phyloP scores from a whole-genome alignment of 23 red algal species.

The Gracilaria vermiculophylla region DNA sequence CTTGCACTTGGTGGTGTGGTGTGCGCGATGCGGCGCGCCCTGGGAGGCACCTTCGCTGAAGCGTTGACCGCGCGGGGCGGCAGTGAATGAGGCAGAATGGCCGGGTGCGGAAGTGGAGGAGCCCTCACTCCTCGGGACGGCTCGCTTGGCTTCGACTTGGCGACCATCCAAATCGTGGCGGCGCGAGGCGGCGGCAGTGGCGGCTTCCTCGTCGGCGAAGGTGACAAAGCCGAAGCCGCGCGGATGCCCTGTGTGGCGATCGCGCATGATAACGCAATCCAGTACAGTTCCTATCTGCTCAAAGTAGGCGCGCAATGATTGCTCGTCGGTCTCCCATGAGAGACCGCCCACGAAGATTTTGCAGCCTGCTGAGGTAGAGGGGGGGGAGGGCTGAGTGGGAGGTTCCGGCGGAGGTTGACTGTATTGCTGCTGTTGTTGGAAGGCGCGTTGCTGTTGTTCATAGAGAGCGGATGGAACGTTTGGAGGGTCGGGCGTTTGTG shows the following conservation, averaged over 20 bases:
- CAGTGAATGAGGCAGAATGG: neutral
- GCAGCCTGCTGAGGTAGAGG: slow-evolving; percentile 2
- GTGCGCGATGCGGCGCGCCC: slow-evolving; percentile 32
- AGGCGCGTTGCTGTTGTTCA: slow-evolving; percentile 30
- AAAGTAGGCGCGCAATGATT: slow-evolving; percentile 89
- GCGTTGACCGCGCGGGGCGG: neutral
- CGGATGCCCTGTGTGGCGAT: slow-evolving; percentile 88
- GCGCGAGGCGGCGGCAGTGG: slow-evolving; percentile 62
- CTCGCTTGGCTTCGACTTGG: slow-evolving; percentile 93
- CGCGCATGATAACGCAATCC: slow-evolving; percentile 94
- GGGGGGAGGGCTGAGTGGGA: neutral
- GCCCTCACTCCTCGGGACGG: slow-evolving; percentile 79
- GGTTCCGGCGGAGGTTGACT: neutral
- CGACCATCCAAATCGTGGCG: slow-evolving; percentile 93
- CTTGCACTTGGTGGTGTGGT: slow-evolving; percentile 67
- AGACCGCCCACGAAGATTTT: slow-evolving; percentile 98
- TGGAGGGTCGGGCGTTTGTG: slow-evolving; percentile 3
- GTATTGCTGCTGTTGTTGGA: slow-evolving; percentile 24
- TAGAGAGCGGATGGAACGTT: slow-evolving; percentile 18
- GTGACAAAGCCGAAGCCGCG: slow-evolving; percentile 98
- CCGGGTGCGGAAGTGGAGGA: neutral
- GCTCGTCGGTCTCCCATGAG: slow-evolving; percentile 93
- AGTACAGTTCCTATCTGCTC: slow-evolving; percentile 78
- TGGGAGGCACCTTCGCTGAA: neutral
- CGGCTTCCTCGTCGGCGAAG: slow-evolving; percentile 82